Base-by-base conservation (phyloP, 2,329 filamentous ascomycete species). In the Ceratocystis papillata region DNA sequence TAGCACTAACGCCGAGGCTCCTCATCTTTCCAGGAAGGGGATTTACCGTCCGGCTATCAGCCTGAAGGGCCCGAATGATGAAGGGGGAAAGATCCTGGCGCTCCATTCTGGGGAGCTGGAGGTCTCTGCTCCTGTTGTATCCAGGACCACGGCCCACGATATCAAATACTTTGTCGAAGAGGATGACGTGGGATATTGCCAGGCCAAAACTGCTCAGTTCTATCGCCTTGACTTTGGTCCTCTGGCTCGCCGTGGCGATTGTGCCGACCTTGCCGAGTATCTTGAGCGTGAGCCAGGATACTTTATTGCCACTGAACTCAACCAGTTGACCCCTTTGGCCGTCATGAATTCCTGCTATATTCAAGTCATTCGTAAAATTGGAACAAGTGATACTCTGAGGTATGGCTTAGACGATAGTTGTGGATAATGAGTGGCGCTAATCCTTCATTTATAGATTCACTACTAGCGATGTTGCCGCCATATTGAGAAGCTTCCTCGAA, bases 211-310 rank as follows among this genome's bases (percentile, higher is more conserved):
- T 8, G 25, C 55, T 5, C 48, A 28, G 12, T 55, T 45, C 12
- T 66, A 66, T 12, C 59, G 48, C 10, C 22, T 66, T 20, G 64
- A 63, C 33, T 66, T 66, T 66, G 64, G 57, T 22, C 64, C 59
- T 10, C 17, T 17, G 15, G 64, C 64, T 25, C 22, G 33, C 15
- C 41, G 55, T 25, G 17, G 44, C 8, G 59, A 63, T 45, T 66
- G 64, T 55, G 30, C 44, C 8, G 45, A 41, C 10, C 30, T 63
- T 48, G 46, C 28, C 3, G 12, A 45, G 25, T 66, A 62, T 33
- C 25, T 66, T 22, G 33, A 66, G 17, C 28, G 22, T 5, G 30
- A 66, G 28, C 59, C 59, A n/a, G 64, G 64, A 10, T 66, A 62
- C 60, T 66, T 65, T 37, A 17, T 66, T 20, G 64, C 59, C 20